Evolutionary conservation across 257 asterid genomes (phyloP), one percentile per base, ranked within the genome.

Genomic region (Haberlea rhodopensis): DNA sequence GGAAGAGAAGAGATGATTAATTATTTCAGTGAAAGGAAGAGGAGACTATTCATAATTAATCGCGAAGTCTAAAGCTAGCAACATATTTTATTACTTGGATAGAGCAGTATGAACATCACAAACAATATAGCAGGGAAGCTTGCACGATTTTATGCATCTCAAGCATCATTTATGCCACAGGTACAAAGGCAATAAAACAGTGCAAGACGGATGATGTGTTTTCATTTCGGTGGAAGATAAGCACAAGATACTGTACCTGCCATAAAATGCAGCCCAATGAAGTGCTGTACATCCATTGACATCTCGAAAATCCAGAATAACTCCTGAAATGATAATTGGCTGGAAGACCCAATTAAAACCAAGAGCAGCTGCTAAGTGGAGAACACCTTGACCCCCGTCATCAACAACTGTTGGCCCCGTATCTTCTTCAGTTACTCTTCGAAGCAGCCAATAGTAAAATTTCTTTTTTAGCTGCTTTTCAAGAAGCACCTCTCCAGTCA

Each of bases 311-410:
- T 94, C 91, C 61, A 87, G 75, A 70, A 87, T 84, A 65, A 86
- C 84, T 21, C 95, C 95, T 37, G 94, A 78, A 53, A 78, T 78
- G 37, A 80, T 71, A 37, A 87, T 76, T 77, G 97, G 89, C 81
- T 76, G 80, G 66, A 94, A 53, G 71, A 85, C 95, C 97, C 99
- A 94, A 71, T 80, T 81, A 70, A 85, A 94, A 74, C 99, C 99
- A 72, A 90, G 90, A 67, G 99, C 92, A 74, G 95, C 96, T 56
- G 96, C 92, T 78, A 94, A 77, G 86, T 94, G 99, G 74, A 94
- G 65, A 60, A 86, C 87, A 60, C 94, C 82, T 81, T 94, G 99
- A 71, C 99, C 99, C 76, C 80, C 79, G 49, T 82, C 86, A 67
- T 89, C 97, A 18, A 76, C 51, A 57, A 69, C 48, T 60, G 79